A percentile compares a stretch with the other conserved stretches of the same genome.
These are phyloP conservation scores for Mariannaea elegans DNA, from an alignment of 2,329 filamentous ascomycete genomes.

Conservation along the genomic window DNA sequence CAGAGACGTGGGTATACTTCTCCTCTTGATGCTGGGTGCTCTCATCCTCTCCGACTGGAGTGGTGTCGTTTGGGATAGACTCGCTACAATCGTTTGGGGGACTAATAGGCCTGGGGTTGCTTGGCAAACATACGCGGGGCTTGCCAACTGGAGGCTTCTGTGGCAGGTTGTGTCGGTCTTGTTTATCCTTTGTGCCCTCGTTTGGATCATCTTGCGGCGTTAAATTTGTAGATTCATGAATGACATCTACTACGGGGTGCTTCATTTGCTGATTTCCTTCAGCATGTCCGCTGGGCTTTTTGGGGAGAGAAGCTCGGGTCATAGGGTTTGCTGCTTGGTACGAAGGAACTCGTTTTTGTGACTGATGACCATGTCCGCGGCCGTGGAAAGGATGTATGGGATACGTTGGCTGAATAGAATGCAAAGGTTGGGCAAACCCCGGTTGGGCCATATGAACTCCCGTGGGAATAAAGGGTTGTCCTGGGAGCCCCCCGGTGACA, in stretches of 20 bases:
- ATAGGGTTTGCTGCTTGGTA: not conserved
- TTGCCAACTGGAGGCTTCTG: not conserved
- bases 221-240: not conserved
- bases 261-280: not conserved
- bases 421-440: slow-evolving; percentile 8
- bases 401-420: not conserved
- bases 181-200: not conserved
- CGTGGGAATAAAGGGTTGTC: slow-evolving; percentile 4
- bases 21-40: not conserved
- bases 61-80: not conserved
- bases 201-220: not conserved
- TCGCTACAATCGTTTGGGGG: not conserved
- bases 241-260: not conserved
- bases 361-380: slow-evolving; percentile 4
- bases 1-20: not conserved
- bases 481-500: not conserved
- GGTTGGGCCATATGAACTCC: slow-evolving; percentile 21
- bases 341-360: not conserved
- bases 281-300: not conserved
- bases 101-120: not conserved
- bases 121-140: not conserved
- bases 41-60: not conserved
- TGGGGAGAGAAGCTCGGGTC: not conserved
- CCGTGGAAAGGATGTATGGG: slow-evolving; percentile 4
- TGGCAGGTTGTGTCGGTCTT: not conserved